Evolutionary conservation across 1,139 yeast species (phyloP).

Genomic region (Debaryomyces sp.): DNA sequence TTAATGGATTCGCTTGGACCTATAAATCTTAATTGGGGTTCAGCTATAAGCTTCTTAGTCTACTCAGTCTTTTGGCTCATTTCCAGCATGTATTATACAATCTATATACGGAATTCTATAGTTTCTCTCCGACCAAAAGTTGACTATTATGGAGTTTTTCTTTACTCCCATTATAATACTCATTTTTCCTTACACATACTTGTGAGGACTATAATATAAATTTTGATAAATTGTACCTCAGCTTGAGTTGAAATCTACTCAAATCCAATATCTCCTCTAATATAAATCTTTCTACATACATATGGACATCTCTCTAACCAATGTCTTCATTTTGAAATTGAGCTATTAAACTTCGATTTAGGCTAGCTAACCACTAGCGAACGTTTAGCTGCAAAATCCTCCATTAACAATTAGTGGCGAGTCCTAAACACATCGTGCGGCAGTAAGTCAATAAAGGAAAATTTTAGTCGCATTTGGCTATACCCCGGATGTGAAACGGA

Average conservation of each 20-base stretch:
- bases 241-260: neutral
- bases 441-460: too few relatives aligned
- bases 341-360: too few relatives aligned
- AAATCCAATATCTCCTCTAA: neutral
- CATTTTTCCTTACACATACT: neutral
- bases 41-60: neutral
- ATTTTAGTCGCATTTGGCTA: neutral
- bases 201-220: neutral
- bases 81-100: conserved; percentile 1
- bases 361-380: too few relatives aligned
- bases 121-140: neutral
- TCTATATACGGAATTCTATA: neutral
- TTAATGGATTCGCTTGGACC: neutral
- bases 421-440: too few relatives aligned
- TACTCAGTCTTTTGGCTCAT: neutral
- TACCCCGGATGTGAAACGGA: neutral
- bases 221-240: neutral
- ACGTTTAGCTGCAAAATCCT: neutral
- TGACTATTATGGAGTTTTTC: neutral
- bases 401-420: neutral
- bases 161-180: neutral
- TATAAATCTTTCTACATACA: too few relatives aligned
- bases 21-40: conserved; percentile 4
- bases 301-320: too few relatives aligned
- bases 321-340: too few relatives aligned